These are phyloP conservation scores for Cyberlindnera euphorbiiphila DNA, from an alignment of 805 yeast genomes.

Conservation along the genomic window DNA sequence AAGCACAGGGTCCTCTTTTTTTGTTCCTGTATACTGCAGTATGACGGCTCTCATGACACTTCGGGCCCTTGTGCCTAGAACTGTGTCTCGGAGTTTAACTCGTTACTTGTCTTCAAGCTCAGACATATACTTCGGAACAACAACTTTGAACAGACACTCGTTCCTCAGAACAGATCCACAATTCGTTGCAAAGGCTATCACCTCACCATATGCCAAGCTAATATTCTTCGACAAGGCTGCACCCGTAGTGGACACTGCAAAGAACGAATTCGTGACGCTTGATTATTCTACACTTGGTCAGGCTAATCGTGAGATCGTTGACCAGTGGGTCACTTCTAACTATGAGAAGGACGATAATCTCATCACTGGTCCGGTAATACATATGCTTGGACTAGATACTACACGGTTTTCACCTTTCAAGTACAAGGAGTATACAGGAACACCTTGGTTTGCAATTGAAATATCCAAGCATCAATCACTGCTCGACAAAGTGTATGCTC, in stretches of 20 bases:
- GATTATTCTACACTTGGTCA: conserved; percentile 19
- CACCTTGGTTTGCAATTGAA: conserved; percentile 64
- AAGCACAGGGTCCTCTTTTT: no score
- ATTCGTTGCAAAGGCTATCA: conserved; percentile 41
- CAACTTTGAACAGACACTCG: conserved; percentile 51
- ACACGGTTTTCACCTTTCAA: conserved; percentile 36
- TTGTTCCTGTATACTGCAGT: no score
- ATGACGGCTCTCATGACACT: background rate
- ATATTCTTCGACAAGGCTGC: conserved; percentile 32
- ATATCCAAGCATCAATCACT: conserved; percentile 33
- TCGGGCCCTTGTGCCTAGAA: background rate
- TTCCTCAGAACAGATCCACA: conserved; percentile 49
- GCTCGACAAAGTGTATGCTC: conserved; percentile 3
- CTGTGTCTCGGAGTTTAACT: conserved; percentile 1
- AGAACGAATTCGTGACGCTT: conserved; percentile 9
- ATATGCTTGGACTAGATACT: conserved; percentile 42
- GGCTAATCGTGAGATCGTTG: conserved; percentile 15
- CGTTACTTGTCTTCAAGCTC: conserved; percentile 7
- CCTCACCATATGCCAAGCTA: conserved; percentile 42
- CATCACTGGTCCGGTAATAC: conserved; percentile 19
- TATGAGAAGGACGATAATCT: conserved; percentile 6
- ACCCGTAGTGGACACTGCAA: conserved; percentile 24
- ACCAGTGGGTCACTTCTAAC: conserved; percentile 25
- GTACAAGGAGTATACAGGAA: conserved; percentile 51
- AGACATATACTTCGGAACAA: conserved; percentile 43